These are phyloP conservation scores for Tuctoria greenei DNA, from an alignment of 176 grass and related monocot genomes.

Conservation along the genomic window DNA sequence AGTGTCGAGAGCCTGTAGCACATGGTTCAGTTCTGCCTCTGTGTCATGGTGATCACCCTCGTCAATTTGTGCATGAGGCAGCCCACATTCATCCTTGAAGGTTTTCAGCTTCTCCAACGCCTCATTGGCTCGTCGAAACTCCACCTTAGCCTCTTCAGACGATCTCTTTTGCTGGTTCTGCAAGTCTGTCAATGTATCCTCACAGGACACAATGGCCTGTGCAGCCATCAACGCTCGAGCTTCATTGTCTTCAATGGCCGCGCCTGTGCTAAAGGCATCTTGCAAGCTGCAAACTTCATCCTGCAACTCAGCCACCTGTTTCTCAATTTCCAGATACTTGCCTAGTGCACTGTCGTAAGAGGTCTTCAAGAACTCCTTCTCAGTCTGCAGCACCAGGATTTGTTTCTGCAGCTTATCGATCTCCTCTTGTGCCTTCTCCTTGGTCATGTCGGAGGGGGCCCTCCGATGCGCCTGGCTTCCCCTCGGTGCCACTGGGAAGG, in stretches of 20 bases:
- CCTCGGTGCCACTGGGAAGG: conserved; percentile 38
- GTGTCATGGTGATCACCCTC: conserved; percentile 24
- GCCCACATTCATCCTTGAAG: conserved; percentile 50
- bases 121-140: conserved; percentile 54
- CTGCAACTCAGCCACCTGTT: conserved; percentile 59
- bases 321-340: conserved; percentile 80
- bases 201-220: conserved; percentile 71
- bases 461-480: conserved; percentile 40
- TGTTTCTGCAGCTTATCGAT: conserved; percentile 79
- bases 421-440: conserved; percentile 72
- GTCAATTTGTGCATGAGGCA: conserved; percentile 27
- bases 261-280: conserved; percentile 64
- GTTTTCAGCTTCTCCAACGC: conserved; percentile 62
- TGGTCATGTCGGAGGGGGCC: conserved; percentile 56
- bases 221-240: conserved; percentile 86
- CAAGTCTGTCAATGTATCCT: conserved; percentile 75
- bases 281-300: conserved; percentile 73
- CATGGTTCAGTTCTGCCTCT: conserved; percentile 22
- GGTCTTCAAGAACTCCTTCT: conserved; percentile 83
- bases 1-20: background rate
- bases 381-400: conserved; percentile 72
- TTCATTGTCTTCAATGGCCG: conserved; percentile 80
- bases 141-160: conserved; percentile 50
- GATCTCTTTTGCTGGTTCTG: conserved; percentile 58
- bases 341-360: conserved; percentile 57